These are phyloP conservation scores for Xylaria polymorpha DNA, from an alignment of 2,329 filamentous ascomycete species.

Conservation along the genomic window DNA sequence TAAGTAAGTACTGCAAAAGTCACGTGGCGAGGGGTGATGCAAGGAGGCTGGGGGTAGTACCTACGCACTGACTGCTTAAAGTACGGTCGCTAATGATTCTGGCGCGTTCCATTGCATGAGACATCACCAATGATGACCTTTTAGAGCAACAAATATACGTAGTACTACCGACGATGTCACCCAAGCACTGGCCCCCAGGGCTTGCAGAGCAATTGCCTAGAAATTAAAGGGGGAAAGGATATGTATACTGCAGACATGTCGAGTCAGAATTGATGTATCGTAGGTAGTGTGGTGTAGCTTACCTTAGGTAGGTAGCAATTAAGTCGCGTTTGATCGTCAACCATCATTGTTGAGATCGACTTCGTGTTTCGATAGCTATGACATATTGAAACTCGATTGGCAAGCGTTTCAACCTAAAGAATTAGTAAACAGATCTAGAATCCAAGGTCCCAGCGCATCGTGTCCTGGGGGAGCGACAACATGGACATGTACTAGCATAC, in stretches of 20 bases:
- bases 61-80: too few species aligned
- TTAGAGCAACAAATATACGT: conserved; percentile 9
- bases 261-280: not conserved
- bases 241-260: conserved; percentile 12
- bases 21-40: conserved; percentile 8
- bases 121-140: not conserved
- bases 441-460: not conserved
- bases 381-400: conserved; percentile 14
- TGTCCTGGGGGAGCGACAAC: not conserved
- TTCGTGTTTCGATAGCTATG: not conserved
- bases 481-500: not conserved
- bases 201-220: not conserved
- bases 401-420: conserved; percentile 8
- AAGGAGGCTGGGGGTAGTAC: too few species aligned
- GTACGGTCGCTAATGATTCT: not conserved
- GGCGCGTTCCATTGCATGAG: conserved; percentile 4
- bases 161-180: not conserved
- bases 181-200: conserved; percentile 1
- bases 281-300: not conserved
- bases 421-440: not conserved
- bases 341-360: not conserved
- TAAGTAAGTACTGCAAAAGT: not conserved
- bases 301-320: too few species aligned
- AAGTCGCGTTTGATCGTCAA: conserved; percentile 24
- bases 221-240: conserved; percentile 17